Evolutionary conservation across 306 rosid genomes (phyloP), one percentile per base, ranked within the genome.

Genomic region (Medicago truncatula): DNA sequence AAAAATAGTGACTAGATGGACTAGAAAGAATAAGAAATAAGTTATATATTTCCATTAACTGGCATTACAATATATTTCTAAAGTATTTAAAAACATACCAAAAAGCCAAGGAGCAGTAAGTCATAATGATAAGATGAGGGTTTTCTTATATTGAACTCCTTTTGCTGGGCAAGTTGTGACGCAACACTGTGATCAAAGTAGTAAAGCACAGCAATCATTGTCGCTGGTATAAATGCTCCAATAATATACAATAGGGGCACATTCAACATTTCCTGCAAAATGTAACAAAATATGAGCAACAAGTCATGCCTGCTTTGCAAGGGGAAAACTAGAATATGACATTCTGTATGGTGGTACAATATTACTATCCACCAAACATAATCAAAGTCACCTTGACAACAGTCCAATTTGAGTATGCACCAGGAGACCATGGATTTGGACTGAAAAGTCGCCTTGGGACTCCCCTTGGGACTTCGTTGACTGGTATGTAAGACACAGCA

Each of bases 161-260:
- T 77, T 86, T 91, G 98, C 77, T 93, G 96, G 40, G 98, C 91
- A 79, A 93, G 97, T 83, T 93, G 98, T 64, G 98, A 93, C 38
- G 98, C 97, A 71, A 93, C 97, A 74, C 97, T 93, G 83, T 93
- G 98, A 82, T 93, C 98, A 66, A 93, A 93, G 91, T 83, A 83
- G 81, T 93, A 93, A 75, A 93, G 98, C 78, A 93, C 98, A 16
- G 97, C 96, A 67, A 91, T 91, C 98, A 93, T 93, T 20, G 98
- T 93, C 60, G 98, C 98, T 7, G 98, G 98, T 77, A 93, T 87
- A 82, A 93, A 87, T 36, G 98, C 98, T 91, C 98, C 98, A 80
- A 87, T 72, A 72, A 93, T 91, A 76, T 89, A 93, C 56, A 93
- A 53, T 53, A 84, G 85, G 73, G 98, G 97, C 60, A 93, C 96